Percentiles rank a stretch among this genome's conserved stretches.
These are phyloP conservation scores for Ustilago sp. DNA, from an alignment of 1,284 basidiomycete species.

Conservation along the genomic window DNA sequence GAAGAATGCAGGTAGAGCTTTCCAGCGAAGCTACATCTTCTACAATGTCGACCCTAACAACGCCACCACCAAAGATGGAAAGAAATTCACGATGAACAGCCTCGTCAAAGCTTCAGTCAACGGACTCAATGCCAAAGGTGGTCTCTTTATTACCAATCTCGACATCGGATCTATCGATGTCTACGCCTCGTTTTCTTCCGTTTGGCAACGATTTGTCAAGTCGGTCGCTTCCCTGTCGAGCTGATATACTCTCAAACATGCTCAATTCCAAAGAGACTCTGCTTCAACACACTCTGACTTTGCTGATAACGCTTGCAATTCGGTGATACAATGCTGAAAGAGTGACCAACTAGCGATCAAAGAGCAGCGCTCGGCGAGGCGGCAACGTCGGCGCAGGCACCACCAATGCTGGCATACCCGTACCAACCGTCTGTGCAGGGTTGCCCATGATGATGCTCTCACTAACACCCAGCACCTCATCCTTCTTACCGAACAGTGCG, in stretches of 20 bases:
- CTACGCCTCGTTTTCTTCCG: constrained; percentile 20
- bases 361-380: constrained; percentile 53
- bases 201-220: constrained; percentile 25
- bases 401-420: constrained; percentile 74
- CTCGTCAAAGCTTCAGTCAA: constrained; percentile 12
- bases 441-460: constrained; percentile 99
- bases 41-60: constrained; percentile 21
- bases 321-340: not conserved
- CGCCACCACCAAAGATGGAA: constrained; percentile 19
- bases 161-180: constrained; percentile 19
- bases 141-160: constrained; percentile 23
- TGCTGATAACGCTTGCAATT: not conserved
- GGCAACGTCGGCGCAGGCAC: constrained; percentile 52
- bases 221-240: constrained; percentile 12
- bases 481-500: constrained; percentile 93
- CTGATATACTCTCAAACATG: not conserved
- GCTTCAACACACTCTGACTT: not conserved
- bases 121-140: constrained; percentile 14
- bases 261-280: not conserved
- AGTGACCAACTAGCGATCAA: constrained; percentile 43
- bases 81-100: constrained; percentile 4
- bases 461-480: constrained; percentile 93
- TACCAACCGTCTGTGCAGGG: constrained; percentile 93
- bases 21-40: constrained; percentile 25
- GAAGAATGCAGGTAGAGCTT: constrained; percentile 2